Conservation (phyloP, 1,139 yeast species). For the Taiozyma onychis region DNA sequence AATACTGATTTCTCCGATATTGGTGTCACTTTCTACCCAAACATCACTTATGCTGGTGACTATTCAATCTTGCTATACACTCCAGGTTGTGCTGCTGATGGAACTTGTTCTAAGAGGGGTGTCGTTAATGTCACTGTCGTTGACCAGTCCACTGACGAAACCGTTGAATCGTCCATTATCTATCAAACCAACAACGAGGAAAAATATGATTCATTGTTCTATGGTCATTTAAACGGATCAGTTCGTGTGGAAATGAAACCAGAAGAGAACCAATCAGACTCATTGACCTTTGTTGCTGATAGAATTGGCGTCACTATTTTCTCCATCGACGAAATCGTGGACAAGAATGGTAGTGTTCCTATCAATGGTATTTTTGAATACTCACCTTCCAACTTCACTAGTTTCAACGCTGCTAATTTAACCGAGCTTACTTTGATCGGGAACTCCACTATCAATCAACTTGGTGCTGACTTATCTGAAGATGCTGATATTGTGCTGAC, state of each 20-base stretch:
- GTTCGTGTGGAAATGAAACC: slow-evolving; percentile 48
- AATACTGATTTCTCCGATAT: slow-evolving; percentile 31
- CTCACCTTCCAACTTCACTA: slow-evolving; percentile 62
- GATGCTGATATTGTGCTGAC: slow-evolving; percentile 38
- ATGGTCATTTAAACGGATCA: slow-evolving; percentile 60
- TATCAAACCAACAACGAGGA: slow-evolving; percentile 77
- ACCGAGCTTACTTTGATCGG: slow-evolving; percentile 46
- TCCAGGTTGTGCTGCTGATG: slow-evolving; percentile 77
- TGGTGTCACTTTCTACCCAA: slow-evolving; percentile 60
- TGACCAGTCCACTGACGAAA: slow-evolving; percentile 34
- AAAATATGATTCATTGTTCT: slow-evolving; percentile 73
- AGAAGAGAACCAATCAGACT: slow-evolving; percentile 29
- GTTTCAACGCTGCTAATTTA: slow-evolving; percentile 28
- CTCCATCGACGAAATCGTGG: slow-evolving; percentile 40
- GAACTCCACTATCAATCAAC: slow-evolving; percentile 59
- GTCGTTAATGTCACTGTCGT: slow-evolving; percentile 70
- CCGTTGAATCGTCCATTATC: slow-evolving; percentile 38
- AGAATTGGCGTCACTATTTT: slow-evolving; percentile 53
- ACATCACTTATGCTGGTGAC: slow-evolving; percentile 66
- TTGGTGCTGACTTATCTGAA: slow-evolving; percentile 45
- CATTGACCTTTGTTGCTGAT: slow-evolving; percentile 63
- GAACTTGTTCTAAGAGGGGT: slow-evolving; percentile 67
- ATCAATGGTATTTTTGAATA: slow-evolving; percentile 82
- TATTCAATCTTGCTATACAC: slow-evolving; percentile 72
- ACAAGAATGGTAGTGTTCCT: slow-evolving; percentile 30